Evolutionary conservation across 2,329 filamentous ascomycete genomes (phyloP).

Genomic region (Reticulascus tulasneorum): DNA sequence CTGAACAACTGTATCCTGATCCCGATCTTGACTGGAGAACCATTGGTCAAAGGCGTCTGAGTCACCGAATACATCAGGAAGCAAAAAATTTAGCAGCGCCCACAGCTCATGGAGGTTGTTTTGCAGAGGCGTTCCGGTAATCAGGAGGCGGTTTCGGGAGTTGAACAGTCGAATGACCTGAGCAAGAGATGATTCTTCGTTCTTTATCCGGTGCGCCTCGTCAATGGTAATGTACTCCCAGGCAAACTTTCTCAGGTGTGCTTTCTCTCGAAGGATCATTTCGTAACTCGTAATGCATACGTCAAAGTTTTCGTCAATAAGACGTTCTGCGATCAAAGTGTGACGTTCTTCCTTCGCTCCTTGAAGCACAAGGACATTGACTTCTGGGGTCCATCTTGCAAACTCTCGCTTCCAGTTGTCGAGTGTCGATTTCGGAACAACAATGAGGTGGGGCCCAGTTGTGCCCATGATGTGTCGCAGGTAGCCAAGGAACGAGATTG

Average conservation of each 20-base stretch:
- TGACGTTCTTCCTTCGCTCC: slow-evolving; percentile 93
- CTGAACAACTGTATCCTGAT: slow-evolving; percentile 93
- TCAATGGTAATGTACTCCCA: slow-evolving; percentile 99
- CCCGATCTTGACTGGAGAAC: slow-evolving; percentile 87
- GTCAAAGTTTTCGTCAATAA: slow-evolving; percentile 94
- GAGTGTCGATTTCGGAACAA: slow-evolving; percentile 92
- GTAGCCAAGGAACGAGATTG: slow-evolving; percentile 94
- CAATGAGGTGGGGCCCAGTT: slow-evolving; percentile 84
- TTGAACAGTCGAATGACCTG: slow-evolving; percentile 96
- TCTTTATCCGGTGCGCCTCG: slow-evolving; percentile 97
- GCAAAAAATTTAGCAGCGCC: slow-evolving; percentile 93
- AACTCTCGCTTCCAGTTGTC: slow-evolving; percentile 99
- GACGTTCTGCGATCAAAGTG: slow-evolving; percentile 79
- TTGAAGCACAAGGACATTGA: slow-evolving; percentile 90
- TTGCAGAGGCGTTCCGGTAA: slow-evolving; percentile 93
- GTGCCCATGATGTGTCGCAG: slow-evolving; percentile 87
- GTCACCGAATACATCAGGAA: slow-evolving; percentile 98
- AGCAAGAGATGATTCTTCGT: slow-evolving; percentile 93
- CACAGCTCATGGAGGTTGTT: slow-evolving; percentile 98
- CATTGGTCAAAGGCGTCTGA: slow-evolving; percentile 96
- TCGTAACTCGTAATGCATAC: slow-evolving; percentile 98
- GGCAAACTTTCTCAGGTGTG: slow-evolving; percentile 92
- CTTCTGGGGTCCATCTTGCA: slow-evolving; percentile 87
- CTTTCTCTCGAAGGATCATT: slow-evolving; percentile 95
- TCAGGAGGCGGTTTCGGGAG: slow-evolving; percentile 89